These are phyloP conservation scores for Gentiana dahurica DNA, from an alignment of 257 asterid genomes.

Conservation along the genomic window DNA sequence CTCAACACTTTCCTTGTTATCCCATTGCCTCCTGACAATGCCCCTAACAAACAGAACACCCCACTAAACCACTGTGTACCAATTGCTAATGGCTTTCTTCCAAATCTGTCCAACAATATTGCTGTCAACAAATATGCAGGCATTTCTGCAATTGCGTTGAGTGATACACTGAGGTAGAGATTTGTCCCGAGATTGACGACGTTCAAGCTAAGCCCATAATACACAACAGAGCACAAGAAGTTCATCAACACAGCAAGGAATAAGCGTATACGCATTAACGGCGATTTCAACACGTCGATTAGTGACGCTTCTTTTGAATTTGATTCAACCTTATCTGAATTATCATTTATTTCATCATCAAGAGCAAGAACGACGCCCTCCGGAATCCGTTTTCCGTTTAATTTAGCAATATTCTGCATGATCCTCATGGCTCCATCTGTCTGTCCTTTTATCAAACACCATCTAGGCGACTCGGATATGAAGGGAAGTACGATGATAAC, in stretches of 20 bases:
- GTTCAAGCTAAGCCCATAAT: slow-evolving; percentile 70
- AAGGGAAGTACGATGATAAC: slow-evolving; percentile 48
- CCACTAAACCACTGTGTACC: slow-evolving; percentile 80
- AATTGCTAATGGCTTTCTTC: slow-evolving; percentile 64
- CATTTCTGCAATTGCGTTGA: slow-evolving; percentile 69
- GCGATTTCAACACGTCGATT: slow-evolving; percentile 44
- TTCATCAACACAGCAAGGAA: slow-evolving; percentile 57
- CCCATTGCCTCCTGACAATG: slow-evolving; percentile 27
- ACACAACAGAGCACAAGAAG: slow-evolving; percentile 72
- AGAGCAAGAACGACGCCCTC: slow-evolving; percentile 34
- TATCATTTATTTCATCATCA: slow-evolving; percentile 32
- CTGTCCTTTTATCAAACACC: slow-evolving; percentile 69
- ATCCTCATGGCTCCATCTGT: slow-evolving; percentile 32
- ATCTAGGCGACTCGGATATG: slow-evolving; percentile 75
- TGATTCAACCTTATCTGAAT: slow-evolving; percentile 2
- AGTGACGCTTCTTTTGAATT: slow-evolving; percentile 37
- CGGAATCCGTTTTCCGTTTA: slow-evolving; percentile 43
- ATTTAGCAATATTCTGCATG: slow-evolving; percentile 51
- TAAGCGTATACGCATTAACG: slow-evolving; percentile 47
- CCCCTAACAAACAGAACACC: slow-evolving; percentile 43
- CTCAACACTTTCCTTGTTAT: slow-evolving; percentile 16
- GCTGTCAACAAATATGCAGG: slow-evolving; percentile 74
- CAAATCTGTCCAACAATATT: slow-evolving; percentile 39
- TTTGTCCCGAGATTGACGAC: slow-evolving; percentile 81
- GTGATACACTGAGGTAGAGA: slow-evolving; percentile 58